Conservation (phyloP, 495 filamentous ascomycete genomes). For the Tuber microsphaerosporum region DNA sequence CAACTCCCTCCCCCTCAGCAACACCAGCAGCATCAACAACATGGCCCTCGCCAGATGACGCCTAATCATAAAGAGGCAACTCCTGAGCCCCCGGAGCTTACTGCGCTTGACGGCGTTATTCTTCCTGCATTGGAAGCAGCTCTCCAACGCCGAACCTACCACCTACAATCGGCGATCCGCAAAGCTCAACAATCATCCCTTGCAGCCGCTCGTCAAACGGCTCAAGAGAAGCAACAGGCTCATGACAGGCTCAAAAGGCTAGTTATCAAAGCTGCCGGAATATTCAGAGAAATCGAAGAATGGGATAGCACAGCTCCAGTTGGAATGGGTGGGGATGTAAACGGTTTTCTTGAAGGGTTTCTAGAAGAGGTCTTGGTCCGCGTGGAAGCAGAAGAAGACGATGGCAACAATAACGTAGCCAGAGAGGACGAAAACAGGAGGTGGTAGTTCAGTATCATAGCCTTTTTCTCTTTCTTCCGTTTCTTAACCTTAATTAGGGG, state of each 20-base stretch:
- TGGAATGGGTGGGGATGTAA: constrained; percentile 82
- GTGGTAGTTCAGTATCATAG: constrained; percentile 12
- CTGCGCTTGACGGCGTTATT: constrained; percentile 71
- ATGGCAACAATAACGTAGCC: constrained; percentile 41
- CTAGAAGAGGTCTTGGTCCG: constrained; percentile 91
- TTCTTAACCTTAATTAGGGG: neutral
- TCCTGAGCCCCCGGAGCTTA: constrained; percentile 36
- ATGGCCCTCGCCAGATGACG: constrained; percentile 4
- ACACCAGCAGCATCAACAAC: constrained; percentile 15
- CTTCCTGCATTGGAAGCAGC: constrained; percentile 86
- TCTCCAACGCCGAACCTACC: constrained; percentile 66
- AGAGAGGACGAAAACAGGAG: constrained; percentile 29
- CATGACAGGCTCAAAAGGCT: constrained; percentile 75
- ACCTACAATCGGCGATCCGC: constrained; percentile 51
- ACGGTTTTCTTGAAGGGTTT: constrained; percentile 79
- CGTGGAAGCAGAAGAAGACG: constrained; percentile 76
- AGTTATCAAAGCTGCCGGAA: constrained; percentile 64
- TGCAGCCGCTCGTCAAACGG: constrained; percentile 39
- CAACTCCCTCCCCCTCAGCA: constrained; percentile 17
- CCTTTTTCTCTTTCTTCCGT: neutral
- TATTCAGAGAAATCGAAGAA: constrained; percentile 80
- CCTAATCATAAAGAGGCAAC: constrained; percentile 23
- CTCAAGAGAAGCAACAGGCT: constrained; percentile 61
- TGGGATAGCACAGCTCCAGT: constrained; percentile 76
- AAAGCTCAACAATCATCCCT: constrained; percentile 42